Evolutionary conservation across 2,329 filamentous ascomycete species (phyloP), one percentile per base, ranked within the genome.

Genomic region (Xylaria hypoxylon): DNA sequence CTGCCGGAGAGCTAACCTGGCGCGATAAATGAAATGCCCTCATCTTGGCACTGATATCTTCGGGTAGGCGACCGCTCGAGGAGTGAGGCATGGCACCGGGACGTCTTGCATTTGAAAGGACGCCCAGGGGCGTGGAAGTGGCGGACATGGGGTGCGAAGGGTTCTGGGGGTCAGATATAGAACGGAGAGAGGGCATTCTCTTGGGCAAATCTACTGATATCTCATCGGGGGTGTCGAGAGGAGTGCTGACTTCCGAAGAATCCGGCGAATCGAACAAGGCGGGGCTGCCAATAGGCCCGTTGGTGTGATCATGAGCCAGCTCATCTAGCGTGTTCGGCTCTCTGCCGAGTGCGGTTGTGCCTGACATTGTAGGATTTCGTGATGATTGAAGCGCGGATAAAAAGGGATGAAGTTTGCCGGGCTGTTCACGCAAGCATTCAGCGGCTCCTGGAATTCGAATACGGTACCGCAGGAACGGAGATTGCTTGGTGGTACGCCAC

Each of bases 51-150:
- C 82, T 83, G 62, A 83, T 65, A 28, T 79, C 80, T 65, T 80
- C 82, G 40, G 78, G 76, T 70, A 83, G 77, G 51, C 82, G 76
- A 48, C 80, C 80, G 42, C 76, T 77, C 8, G 81, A 81, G 62
- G 82, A 78, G 47, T 77, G 77, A 1, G 81, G 75, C 11, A 80
- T 75, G 15, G 80, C 80, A 22, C 80, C 76, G 2, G 87, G 88
- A 55, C 86, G 83, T 65, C 88, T 82, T 4, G 86, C 88, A 70
- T 81, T 87, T 78, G 90, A 93, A 74, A 97, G 82, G 64, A 92
- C 87, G 45, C 93, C 93, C 3, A 94, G 83, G 45, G 92, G 90
- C 31, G 91, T 96, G n/a, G 94, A 97, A n/a, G 89, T 94, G 6
- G 91, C 82, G 62, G 88, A 92, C 88, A 97, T 94, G 64, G 69